Base-by-base conservation (phyloP, 106 monocot species). In the Dioscorea zingiberensis region DNA sequence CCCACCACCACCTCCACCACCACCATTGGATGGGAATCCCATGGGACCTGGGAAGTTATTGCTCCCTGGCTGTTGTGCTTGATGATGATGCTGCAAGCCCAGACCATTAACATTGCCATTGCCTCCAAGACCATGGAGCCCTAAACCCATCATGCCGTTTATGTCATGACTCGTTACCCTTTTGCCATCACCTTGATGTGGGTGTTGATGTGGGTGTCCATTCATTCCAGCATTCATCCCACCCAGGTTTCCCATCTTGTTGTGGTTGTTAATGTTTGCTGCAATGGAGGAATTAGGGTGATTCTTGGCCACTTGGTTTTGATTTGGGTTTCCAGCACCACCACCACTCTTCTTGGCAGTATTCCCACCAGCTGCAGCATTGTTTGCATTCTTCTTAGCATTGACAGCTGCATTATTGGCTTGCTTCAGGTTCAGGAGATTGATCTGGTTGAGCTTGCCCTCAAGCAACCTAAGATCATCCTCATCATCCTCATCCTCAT, bases 371-470 rank as follows among this genome's bases (percentile, higher is more conserved):
- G 11, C 48, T 13, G 38, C 49, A 17, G 27, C 70, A 63, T 54
- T 60, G 16, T 64, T 64, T 21, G 21, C 54, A 21, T 74, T 77
- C 17, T 69, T 67, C 59, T 53, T 66, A 3, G 61, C 71, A 47
- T 16, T 44, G 4, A 47, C 64, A 12, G n/a, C 51, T 1, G 25
- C 21, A 38, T 67, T 65, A 54, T 58, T 73, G 21, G 65, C 65
- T 32, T 77, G 71, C 59, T 65, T 72, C 63, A 73, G 26, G 4
- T 65, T 72, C 63, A 73, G 26, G 4, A 71, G 38, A 62, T 74
- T 81, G n/a, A 77, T 47, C 49, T 79, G 75, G 30, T 77, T 83
- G 73, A 84, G 71, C 69, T 89, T 81, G 8, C 77, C 67, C 7
- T 21, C 64, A 27, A 89, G 59, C 11, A 77, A 48, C 14, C 58